Base-by-base conservation (phyloP, 345 rosid species). In the Citropsis articulata region DNA sequence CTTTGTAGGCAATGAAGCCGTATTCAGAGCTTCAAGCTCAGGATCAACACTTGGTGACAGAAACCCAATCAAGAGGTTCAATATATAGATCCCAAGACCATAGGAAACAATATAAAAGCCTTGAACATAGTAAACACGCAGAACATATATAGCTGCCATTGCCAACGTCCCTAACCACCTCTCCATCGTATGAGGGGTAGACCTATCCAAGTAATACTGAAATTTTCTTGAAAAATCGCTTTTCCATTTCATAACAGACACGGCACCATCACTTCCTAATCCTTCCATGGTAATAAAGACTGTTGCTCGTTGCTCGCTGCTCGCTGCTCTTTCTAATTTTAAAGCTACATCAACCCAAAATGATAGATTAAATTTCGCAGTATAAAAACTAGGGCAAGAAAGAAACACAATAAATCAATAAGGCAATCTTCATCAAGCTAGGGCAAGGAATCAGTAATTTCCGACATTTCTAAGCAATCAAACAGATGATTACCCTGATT, bases 21-120 rank as follows among this genome's bases (percentile, higher is more conserved):
- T 88, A 80, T 89, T 92, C 55, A 84, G 66, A 73, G 84, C 87
- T 78, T 92, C 95, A 66, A 92, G 83, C 82, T 92, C 94, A 1
- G 92, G 97, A 79, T 94, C 97, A 78, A 91, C 92, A 76, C 86
- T 87, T 6, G 97, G 97, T 1, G 94, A 92, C 31, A 92, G 83
- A 85, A 92, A 94, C 61, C 95, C 94, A 68, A 92, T 92, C 84
- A 94, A 85, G 69, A 90, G 86, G 85, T 94, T 94, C 88, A 90
- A 86, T 72, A 91, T 85, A 67, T 92, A 94, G 74, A 92, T 94
- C 72, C 94, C 94, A 14, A 89, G 85, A 33, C 94, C 94, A 78
- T 92, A 94, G 0, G 91, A 84, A 62, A 90, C 79, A 22, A 88
- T 87, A 62, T 89, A 92, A 72, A 88, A 92, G 12, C 98, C 97